Percentiles rank a stretch among this genome's conserved stretches.
Evolutionary conservation across 257 asterid genomes (phyloP).

Genomic region (Scutellaria galericulata): DNA sequence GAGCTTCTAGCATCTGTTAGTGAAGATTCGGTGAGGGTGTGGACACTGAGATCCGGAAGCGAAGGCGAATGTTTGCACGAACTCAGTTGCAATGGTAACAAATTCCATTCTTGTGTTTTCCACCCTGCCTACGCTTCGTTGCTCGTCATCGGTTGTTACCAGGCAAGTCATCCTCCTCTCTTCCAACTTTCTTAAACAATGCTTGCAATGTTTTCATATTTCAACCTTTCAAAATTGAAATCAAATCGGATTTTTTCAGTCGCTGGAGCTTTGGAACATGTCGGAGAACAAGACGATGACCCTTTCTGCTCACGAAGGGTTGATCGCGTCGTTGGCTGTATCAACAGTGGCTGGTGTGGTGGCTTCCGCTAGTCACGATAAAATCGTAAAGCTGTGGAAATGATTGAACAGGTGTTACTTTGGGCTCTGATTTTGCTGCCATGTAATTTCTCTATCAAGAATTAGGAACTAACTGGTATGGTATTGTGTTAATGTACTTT

Average conservation of each 20-base stretch:
- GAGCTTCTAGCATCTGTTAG: conserved; percentile 93
- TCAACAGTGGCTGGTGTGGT: conserved; percentile 76
- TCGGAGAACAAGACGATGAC: conserved; percentile 80
- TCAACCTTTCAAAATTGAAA: not conserved
- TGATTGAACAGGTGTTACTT: conserved; percentile 29
- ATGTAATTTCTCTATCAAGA: conserved; percentile 15
- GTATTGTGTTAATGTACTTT: conserved; percentile 6
- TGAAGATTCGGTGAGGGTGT: conserved; percentile 89
- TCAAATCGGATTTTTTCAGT: conserved; percentile 44
- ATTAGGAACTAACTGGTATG: conserved; percentile 34
- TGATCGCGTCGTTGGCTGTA: conserved; percentile 81
- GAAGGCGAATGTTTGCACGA: conserved; percentile 87
- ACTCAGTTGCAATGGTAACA: conserved; percentile 84
- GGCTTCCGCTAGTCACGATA: conserved; percentile 96
- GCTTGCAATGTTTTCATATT: not conserved
- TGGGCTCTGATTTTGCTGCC: conserved; percentile 3
- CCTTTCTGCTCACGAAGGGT: conserved; percentile 76
- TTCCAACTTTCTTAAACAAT: not conserved
- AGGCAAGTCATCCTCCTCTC: conserved; percentile 57
- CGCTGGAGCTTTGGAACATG: conserved; percentile 95
- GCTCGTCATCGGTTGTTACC: conserved; percentile 91
- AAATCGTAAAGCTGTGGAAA: conserved; percentile 83
- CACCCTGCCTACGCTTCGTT: conserved; percentile 86
- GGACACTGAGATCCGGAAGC: conserved; percentile 81
- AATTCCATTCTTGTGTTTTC: conserved; percentile 87